These are phyloP conservation scores for Samsoniella hepiali DNA, from an alignment of 2,329 filamentous ascomycete genomes.

Conservation along the genomic window DNA sequence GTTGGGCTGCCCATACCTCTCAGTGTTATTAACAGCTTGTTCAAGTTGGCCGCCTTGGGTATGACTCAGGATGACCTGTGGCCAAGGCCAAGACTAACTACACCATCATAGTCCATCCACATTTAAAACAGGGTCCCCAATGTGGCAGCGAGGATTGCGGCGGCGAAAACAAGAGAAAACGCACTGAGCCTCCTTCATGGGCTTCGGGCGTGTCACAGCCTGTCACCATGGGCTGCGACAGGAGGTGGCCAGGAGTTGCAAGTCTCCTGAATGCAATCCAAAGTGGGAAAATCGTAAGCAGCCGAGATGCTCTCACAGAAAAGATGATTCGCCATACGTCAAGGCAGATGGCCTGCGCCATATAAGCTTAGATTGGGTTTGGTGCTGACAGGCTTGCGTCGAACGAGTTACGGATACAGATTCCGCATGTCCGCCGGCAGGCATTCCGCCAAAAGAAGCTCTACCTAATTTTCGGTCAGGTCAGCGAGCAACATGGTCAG, in stretches of 20 bases:
- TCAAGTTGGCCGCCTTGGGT: neutral
- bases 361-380: neutral
- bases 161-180: neutral
- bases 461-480: neutral
- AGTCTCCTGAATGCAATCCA: neutral
- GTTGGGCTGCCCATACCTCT: neutral
- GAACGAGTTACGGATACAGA: neutral
- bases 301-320: neutral
- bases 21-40: neutral
- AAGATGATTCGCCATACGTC: neutral
- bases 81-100: constrained; percentile 8
- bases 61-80: constrained; percentile 13
- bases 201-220: neutral
- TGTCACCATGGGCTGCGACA: neutral
- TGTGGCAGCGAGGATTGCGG: constrained; percentile 16
- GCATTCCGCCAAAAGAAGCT: neutral
- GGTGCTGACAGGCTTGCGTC: constrained; percentile 5
- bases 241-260: neutral
- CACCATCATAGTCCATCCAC: neutral
- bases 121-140: constrained; percentile 19
- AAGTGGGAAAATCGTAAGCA: neutral
- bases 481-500: neutral
- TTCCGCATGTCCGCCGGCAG: neutral
- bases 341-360: neutral
- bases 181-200: neutral